A percentile compares a stretch with the other conserved stretches of the same genome.
Evolutionary conservation across 78 protist genomes (phyloP).

Genomic region (Dictyostelium brefeldianum): DNA sequence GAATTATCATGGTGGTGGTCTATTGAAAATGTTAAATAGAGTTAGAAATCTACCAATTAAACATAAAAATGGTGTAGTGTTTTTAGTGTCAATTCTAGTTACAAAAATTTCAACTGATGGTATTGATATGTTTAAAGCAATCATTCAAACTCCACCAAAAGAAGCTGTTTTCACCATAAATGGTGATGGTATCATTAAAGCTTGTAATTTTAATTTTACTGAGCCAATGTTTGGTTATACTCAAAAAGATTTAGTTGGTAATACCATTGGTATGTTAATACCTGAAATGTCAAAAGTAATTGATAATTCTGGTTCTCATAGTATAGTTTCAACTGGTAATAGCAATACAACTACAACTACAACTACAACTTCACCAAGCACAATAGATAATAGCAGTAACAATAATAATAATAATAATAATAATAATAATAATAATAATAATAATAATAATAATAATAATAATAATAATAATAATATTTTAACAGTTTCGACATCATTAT

Average conservation of each 20-base stretch:
- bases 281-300: constrained; percentile 54
- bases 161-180: constrained; percentile 51
- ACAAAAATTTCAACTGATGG: constrained; percentile 46
- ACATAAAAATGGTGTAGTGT: constrained; percentile 57
- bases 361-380: neutral
- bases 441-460: neutral
- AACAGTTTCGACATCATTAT: no score
- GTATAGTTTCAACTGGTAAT: neutral
- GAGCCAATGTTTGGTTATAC: constrained; percentile 72
- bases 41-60: constrained; percentile 61
- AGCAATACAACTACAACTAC: neutral
- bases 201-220: constrained; percentile 60
- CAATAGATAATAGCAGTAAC: neutral
- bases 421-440: constrained; percentile 7
- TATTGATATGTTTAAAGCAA: constrained; percentile 49
- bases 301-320: neutral
- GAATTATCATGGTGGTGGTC: constrained; percentile 59
- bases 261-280: constrained; percentile 40
- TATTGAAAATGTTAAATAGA: constrained; percentile 30
- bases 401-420: neutral
- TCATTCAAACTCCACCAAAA: constrained; percentile 60
- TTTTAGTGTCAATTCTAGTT: constrained; percentile 28
- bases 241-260: constrained; percentile 53
- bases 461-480: neutral
- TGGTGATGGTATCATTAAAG: constrained; percentile 46